Evolutionary conservation across 306 rosid species (phyloP).

Genomic region (Acacia crassicarpa): DNA sequence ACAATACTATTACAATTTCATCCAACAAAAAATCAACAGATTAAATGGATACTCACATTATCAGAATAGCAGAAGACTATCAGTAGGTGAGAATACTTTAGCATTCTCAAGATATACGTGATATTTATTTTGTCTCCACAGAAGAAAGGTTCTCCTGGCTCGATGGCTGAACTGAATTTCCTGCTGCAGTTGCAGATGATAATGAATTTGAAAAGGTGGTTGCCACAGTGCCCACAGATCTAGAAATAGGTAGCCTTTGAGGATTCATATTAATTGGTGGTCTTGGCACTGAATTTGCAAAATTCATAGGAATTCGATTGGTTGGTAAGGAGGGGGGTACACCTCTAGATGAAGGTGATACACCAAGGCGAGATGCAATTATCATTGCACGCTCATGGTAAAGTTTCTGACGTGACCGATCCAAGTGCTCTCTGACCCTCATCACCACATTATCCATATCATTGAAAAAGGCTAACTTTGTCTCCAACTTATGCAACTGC

Average conservation of each 20-base stretch:
- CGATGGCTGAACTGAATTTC: constrained; percentile 51
- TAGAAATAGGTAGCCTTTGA: constrained; percentile 58
- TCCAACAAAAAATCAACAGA: not conserved
- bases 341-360: constrained; percentile 58
- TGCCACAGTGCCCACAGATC: constrained; percentile 46
- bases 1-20: not conserved
- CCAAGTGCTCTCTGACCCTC: constrained; percentile 71
- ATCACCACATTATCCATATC: constrained; percentile 66
- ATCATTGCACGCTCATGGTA: constrained; percentile 76
- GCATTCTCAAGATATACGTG: not conserved
- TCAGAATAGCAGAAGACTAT: constrained; percentile 15
- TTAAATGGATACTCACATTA: constrained; percentile 31
- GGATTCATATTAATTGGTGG: constrained; percentile 47
- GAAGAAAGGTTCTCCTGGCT: constrained; percentile 52
- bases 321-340: constrained; percentile 48
- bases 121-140: constrained; percentile 43
- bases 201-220: constrained; percentile 41
- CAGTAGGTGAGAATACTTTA: constrained; percentile 24
- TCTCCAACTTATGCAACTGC: constrained; percentile 77
- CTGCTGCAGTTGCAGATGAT: constrained; percentile 41
- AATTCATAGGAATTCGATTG: constrained; percentile 52
- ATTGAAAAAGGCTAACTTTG: constrained; percentile 62
- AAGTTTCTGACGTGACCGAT: constrained; percentile 75
- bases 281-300: constrained; percentile 59
- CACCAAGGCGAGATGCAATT: constrained; percentile 68